These are phyloP conservation scores for Hymenoscyphus linearis DNA, from an alignment of 2,329 filamentous ascomycete genomes.

Conservation along the genomic window DNA sequence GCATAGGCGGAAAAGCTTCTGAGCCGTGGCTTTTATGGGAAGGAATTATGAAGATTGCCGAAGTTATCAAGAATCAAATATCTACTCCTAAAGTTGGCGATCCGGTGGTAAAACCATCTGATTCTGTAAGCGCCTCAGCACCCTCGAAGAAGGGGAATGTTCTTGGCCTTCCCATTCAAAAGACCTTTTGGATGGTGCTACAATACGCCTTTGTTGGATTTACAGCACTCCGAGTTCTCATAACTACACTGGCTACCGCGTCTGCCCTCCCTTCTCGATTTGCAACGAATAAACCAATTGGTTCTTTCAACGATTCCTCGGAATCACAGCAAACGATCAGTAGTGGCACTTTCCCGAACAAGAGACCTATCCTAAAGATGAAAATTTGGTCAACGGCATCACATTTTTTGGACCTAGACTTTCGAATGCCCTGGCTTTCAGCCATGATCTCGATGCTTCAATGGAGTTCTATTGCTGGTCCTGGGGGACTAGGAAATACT, in stretches of 20 bases:
- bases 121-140: constrained; percentile 20
- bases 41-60: constrained; percentile 66
- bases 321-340: constrained; percentile 14
- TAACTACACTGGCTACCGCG: constrained; percentile 60
- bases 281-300: constrained; percentile 27
- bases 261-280: constrained; percentile 58
- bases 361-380: constrained; percentile 59
- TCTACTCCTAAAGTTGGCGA: constrained; percentile 30
- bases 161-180: constrained; percentile 25
- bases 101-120: constrained; percentile 31
- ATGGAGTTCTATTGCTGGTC: constrained; percentile 66
- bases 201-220: constrained; percentile 45
- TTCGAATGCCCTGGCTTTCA: constrained; percentile 86
- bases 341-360: constrained; percentile 18
- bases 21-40: constrained; percentile 91
- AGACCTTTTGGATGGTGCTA: constrained; percentile 46
- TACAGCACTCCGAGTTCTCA: constrained; percentile 60
- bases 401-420: constrained; percentile 66
- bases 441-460: constrained; percentile 72
- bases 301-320: constrained; percentile 25
- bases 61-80: constrained; percentile 37
- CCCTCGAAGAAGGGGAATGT: constrained; percentile 17
- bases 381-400: constrained; percentile 69
- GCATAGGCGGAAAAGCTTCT: constrained; percentile 72
- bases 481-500: constrained; percentile 67